A percentile compares a stretch with the other conserved stretches of the same genome.
These are phyloP conservation scores for Brasenia schreberi DNA, from an alignment of 164 flowering plant species.

Conservation along the genomic window DNA sequence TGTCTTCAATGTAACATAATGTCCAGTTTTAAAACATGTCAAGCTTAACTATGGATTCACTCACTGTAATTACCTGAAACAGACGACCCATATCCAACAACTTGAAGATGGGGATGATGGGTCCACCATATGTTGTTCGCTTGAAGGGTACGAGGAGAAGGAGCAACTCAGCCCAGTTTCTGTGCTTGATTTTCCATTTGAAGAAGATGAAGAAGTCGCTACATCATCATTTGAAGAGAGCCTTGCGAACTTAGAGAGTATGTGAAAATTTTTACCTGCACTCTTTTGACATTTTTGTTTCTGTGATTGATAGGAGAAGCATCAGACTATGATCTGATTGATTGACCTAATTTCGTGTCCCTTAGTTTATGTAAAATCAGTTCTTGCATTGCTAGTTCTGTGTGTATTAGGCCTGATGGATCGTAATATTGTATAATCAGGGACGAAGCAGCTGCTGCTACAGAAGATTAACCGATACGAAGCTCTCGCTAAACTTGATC, in stretches of 20 bases:
- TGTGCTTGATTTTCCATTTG: conserved; percentile 49
- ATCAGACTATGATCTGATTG: neutral
- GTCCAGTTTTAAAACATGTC: neutral
- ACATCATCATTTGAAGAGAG: conserved; percentile 22
- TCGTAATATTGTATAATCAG: conserved; percentile 10
- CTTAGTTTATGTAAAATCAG: neutral
- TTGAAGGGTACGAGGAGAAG: conserved; percentile 25
- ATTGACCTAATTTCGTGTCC: neutral
- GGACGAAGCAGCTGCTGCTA: conserved; percentile 27
- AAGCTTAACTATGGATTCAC: too few relatives aligned
- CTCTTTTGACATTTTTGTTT: neutral
- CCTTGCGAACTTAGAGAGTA: conserved; percentile 30
- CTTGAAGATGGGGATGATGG: neutral
- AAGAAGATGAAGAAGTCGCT: conserved; percentile 29
- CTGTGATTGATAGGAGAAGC: neutral
- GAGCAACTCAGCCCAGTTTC: conserved; percentile 77
- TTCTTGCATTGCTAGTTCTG: neutral
- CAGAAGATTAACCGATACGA: conserved; percentile 32
- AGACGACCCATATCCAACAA: neutral
- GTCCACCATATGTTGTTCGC: neutral
- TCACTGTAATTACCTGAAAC: neutral
- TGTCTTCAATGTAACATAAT: neutral
- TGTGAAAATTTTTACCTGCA: neutral
- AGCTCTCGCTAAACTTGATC: conserved; percentile 30
- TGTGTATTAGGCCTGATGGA: neutral